Base-by-base conservation (phyloP, 2,329 filamentous ascomycete genomes). In the Didymella segeticola region DNA sequence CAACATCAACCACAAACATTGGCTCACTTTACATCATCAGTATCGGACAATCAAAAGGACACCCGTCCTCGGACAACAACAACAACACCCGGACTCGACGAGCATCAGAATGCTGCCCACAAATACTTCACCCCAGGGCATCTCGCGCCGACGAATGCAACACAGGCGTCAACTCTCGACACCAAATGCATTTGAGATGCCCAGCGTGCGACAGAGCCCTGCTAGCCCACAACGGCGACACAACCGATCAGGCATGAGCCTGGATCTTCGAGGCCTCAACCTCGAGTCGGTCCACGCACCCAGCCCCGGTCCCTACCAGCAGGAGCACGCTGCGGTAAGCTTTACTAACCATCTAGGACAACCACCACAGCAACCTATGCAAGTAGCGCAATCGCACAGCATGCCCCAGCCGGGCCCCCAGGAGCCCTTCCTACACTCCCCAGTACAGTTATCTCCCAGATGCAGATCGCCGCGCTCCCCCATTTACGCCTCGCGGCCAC, bases 91-190 rank as follows among this genome's bases (percentile, higher is more conserved):
- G 86, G 85, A 89, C 86, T 89, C 80, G 69, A 59, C 81, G 85
- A 85, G 83, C 86, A 83, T 74, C 80, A 84, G 82, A 79, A 93
- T 93, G 90, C 87, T 92, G 87, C 89, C 89, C 79, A 87, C 69
- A 66, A 76, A 88, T 81, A n/a, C n/a, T n/a, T 82, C 85, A 75
- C 82, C 84, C 72, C 86, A 83, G 79, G 86, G 82, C 82, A 86
- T 91, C 81, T 87, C 90, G 75, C 83, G 84, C 77, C 87, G 87
- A 77, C 85, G 87, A 76, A 85, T 86, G 79, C 83, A 86, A 78
- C 91, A 96, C 80, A 85, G 90, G 76, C 89, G 92, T 79, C 91
- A 96, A 81, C 88, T 90, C 71, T 96, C 92, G 70, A 93, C 90
- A 72, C 90, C 90, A 62, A 85, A 84, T 77, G 85, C 84, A 75